phyloP scores from a whole-genome alignment of 1,139 yeast species.

The Saccharomyces uvarum region DNA sequence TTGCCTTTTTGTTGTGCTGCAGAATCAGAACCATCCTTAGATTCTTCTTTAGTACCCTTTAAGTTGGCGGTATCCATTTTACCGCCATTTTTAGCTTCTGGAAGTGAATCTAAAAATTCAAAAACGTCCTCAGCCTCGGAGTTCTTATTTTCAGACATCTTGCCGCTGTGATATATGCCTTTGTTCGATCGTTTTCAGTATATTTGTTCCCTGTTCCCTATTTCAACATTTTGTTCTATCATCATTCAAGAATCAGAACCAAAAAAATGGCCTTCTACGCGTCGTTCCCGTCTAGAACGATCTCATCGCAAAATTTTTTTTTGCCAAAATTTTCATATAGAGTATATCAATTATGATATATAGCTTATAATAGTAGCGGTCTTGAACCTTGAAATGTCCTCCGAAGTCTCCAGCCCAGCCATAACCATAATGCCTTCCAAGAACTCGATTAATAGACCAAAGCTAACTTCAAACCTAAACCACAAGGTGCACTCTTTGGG shows the following conservation, averaged over 20 bases:
- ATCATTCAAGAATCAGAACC: not conserved
- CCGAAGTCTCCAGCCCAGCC: not conserved
- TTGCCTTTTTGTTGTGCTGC: constrained; percentile 25
- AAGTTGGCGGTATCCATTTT: not conserved
- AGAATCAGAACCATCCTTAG: constrained; percentile 15
- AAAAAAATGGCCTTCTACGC: not conserved
- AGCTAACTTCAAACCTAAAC: constrained; percentile 49
- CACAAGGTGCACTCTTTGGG: constrained; percentile 49
- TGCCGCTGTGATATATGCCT: not conserved
- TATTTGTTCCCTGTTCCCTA: not conserved
- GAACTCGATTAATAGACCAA: constrained; percentile 75
- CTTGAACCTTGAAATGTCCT: not conserved
- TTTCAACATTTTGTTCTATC: not conserved
- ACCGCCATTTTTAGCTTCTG: constrained; percentile 46
- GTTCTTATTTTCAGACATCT: constrained; percentile 16
- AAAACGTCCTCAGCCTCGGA: constrained; percentile 70
- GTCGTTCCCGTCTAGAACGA: not conserved
- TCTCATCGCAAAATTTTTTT: constrained; percentile 6
- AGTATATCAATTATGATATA: not conserved
- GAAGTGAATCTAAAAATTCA: constrained; percentile 82
- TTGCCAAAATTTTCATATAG: not conserved
- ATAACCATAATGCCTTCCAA: constrained; percentile 56
- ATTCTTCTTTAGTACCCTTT: constrained; percentile 14
- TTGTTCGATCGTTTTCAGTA: not conserved
- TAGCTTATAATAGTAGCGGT: not conserved